Percentiles rank a stretch among this genome's conserved stretches.
phyloP scores from a whole-genome alignment of 768 basidiomycete species.

The Lactarius psammicola region DNA sequence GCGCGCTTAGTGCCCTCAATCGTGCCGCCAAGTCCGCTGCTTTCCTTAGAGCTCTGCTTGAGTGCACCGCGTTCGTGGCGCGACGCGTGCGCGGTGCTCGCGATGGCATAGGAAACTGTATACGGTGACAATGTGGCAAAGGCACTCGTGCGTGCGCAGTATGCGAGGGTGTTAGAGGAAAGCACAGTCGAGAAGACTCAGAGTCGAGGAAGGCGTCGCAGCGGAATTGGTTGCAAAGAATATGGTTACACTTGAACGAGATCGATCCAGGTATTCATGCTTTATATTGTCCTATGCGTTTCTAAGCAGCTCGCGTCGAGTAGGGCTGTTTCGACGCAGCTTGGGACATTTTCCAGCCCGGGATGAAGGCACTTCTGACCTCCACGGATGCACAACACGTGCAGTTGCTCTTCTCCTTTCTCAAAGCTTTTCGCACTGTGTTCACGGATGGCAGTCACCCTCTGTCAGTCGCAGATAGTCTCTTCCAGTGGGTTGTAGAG shows the following conservation, averaged over 20 bases:
- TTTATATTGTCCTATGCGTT: not conserved
- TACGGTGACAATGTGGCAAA: conserved; percentile 19
- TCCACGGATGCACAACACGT: conserved; percentile 28
- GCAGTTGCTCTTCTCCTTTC: conserved; percentile 43
- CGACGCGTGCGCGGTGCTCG: conserved; percentile 40
- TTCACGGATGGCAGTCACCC: conserved; percentile 38
- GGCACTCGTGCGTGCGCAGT: conserved; percentile 46
- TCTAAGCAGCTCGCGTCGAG: not conserved
- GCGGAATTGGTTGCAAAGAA: conserved; percentile 47
- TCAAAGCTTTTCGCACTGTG: conserved; percentile 46
- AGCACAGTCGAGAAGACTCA: conserved; percentile 45
- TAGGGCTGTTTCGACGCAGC: conserved; percentile 50
- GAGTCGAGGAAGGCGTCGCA: conserved; percentile 45
- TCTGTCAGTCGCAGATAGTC: conserved; percentile 32
- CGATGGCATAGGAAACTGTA: conserved; percentile 14
- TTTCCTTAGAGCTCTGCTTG: conserved; percentile 66
- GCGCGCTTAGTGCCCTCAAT: conserved; percentile 55
- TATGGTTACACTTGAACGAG: conserved; percentile 34
- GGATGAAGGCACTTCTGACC: conserved; percentile 31
- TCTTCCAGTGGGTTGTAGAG: conserved; percentile 40
- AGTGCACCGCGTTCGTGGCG: conserved; percentile 63
- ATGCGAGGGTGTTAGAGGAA: conserved; percentile 50
- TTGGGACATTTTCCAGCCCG: conserved; percentile 45
- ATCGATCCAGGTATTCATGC: conserved; percentile 33
- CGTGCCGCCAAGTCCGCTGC: conserved; percentile 54